Evolutionary conservation across 768 basidiomycete species (phyloP).

Genomic region (Hemileccinum rubropunctum): DNA sequence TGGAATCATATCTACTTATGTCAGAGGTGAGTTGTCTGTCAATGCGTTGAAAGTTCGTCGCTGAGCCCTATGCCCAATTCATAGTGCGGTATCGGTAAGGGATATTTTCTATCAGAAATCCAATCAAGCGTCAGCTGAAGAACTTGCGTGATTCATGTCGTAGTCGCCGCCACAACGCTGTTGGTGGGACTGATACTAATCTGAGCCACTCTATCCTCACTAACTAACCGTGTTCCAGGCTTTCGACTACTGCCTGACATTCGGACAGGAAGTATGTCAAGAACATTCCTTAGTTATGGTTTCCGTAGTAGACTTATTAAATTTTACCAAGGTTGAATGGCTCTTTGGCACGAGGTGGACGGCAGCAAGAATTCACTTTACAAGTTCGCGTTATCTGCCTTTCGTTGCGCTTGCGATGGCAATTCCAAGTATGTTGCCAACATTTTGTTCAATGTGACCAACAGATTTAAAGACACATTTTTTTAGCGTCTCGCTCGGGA

Average conservation of each 20-base stretch:
- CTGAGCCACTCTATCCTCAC: background rate
- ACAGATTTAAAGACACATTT: background rate
- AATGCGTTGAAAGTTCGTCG: background rate
- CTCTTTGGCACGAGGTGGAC: slow-evolving; percentile 17
- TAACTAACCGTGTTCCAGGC: slow-evolving; percentile 1
- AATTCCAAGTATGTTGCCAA: slow-evolving; percentile 5
- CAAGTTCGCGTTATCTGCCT: slow-evolving; percentile 21
- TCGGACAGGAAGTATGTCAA: slow-evolving; percentile 9
- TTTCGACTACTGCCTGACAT: slow-evolving; percentile 18
- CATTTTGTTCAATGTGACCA: background rate
- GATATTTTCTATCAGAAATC: background rate
- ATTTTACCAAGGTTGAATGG: slow-evolving; percentile 14
- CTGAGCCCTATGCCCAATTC: too few relatives aligned
- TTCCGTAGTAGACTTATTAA: background rate
- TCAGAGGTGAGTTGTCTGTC: slow-evolving; percentile 7
- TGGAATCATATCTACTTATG: slow-evolving; percentile 11
- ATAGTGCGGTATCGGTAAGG: slow-evolving; percentile 13
- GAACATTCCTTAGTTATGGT: background rate
- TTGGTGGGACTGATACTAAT: slow-evolving; percentile 2
- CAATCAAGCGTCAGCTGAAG: background rate
- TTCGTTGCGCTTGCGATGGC: slow-evolving; percentile 15
- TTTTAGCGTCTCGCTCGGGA: slow-evolving; percentile 7
- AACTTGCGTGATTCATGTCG: background rate
- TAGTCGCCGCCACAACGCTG: slow-evolving; percentile 13
- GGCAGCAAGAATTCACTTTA: slow-evolving; percentile 16